phyloP scores from a whole-genome alignment of 768 basidiomycete species.

The Tulasnella sp. region DNA sequence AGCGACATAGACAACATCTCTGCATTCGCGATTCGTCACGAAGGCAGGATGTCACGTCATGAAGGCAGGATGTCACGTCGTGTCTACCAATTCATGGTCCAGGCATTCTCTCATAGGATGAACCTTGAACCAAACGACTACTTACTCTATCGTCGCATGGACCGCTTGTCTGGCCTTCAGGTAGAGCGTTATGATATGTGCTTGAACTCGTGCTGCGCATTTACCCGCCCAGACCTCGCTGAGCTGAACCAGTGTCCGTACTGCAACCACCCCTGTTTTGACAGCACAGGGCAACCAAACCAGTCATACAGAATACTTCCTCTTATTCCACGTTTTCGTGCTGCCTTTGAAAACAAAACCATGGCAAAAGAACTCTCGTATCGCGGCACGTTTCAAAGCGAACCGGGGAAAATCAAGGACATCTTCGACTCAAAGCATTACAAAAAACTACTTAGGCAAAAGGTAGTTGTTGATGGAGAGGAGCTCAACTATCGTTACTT shows the following conservation, averaged over 20 bases:
- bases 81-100: not conserved
- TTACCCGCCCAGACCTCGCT: not conserved
- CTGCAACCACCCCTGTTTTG: not conserved
- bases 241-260: not conserved
- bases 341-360: not conserved
- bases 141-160: slow-evolving; percentile 5
- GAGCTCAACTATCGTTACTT: not conserved
- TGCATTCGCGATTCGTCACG: not conserved
- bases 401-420: not conserved
- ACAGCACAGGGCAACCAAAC: not conserved
- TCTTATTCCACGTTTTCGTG: not conserved
- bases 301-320: not conserved
- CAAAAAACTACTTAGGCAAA: not conserved
- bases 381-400: not conserved
- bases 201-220: slow-evolving; percentile 9
- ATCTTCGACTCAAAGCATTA: slow-evolving; percentile 9
- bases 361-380: not conserved
- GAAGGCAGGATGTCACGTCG: not conserved
- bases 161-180: not conserved
- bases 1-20: slow-evolving; percentile 1
- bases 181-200: not conserved
- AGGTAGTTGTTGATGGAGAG: not conserved
- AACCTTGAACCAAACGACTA: slow-evolving; percentile 2
- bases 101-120: not conserved
- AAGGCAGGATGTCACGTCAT: too few relatives aligned